These are phyloP conservation scores for Diplodia intermedia DNA, from an alignment of 2,329 filamentous ascomycete genomes.

Conservation along the genomic window DNA sequence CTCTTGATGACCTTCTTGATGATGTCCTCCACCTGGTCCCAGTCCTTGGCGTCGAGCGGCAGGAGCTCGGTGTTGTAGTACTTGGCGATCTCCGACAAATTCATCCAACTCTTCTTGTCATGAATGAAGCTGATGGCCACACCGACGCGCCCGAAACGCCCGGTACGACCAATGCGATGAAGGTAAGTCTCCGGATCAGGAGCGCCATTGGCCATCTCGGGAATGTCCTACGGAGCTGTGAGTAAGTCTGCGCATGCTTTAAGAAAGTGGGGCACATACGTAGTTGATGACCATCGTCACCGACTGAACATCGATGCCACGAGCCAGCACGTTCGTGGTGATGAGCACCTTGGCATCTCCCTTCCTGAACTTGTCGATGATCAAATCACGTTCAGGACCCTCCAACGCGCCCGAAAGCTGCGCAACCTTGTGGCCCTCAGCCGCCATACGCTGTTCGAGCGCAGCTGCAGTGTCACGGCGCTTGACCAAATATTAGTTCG, in stretches of 20 bases:
- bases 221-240: slow-evolving; percentile 61
- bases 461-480: slow-evolving; percentile 80
- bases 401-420: slow-evolving; percentile 90
- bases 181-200: slow-evolving; percentile 96
- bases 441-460: slow-evolving; percentile 84
- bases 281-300: slow-evolving; percentile 99
- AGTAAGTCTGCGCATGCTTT: slow-evolving; percentile 30
- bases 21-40: slow-evolving; percentile 85
- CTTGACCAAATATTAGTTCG: slow-evolving; percentile 58
- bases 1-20: slow-evolving; percentile 70
- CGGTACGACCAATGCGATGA: slow-evolving; percentile 95
- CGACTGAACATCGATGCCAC: slow-evolving; percentile 89
- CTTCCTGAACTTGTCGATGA: slow-evolving; percentile 85
- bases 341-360: slow-evolving; percentile 95
- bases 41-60: slow-evolving; percentile 82
- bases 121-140: slow-evolving; percentile 96
- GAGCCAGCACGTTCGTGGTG: slow-evolving; percentile 94
- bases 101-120: slow-evolving; percentile 79
- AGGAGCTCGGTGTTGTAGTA: slow-evolving; percentile 84
- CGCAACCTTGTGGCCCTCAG: slow-evolving; percentile 89
- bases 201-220: slow-evolving; percentile 64
- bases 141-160: slow-evolving; percentile 94
- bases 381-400: slow-evolving; percentile 77
- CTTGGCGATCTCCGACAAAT: slow-evolving; percentile 78
- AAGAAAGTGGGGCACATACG: slow-evolving; percentile 49